These are phyloP conservation scores for Camelina sativa DNA, from an alignment of 345 rosid genomes.

Conservation along the genomic window DNA sequence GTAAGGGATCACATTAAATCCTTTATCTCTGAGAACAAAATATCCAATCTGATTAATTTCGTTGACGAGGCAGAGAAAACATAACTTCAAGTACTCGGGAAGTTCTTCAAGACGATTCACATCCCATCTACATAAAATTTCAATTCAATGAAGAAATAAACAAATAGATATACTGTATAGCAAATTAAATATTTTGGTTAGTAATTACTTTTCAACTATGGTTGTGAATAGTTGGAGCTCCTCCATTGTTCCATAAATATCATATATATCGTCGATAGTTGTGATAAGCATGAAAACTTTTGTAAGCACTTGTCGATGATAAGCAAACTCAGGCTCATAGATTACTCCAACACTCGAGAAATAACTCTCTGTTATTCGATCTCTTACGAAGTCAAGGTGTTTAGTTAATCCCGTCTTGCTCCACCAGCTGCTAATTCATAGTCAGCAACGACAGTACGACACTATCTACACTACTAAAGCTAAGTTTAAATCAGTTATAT, in stretches of 20 bases:
- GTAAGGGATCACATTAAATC: constrained; percentile 41
- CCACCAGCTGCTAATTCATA: constrained; percentile 50
- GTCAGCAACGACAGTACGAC: no score
- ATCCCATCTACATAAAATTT: constrained; percentile 49
- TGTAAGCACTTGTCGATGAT: constrained; percentile 30
- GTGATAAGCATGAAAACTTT: constrained; percentile 38
- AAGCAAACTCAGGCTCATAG: constrained; percentile 33
- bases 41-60: constrained; percentile 45
- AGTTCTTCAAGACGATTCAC: constrained; percentile 45
- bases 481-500: no score
- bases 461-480: no score
- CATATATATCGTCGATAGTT: constrained; percentile 51
- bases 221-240: constrained; percentile 49
- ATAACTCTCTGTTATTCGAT: constrained; percentile 40
- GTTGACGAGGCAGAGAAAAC: constrained; percentile 47
- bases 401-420: constrained; percentile 30
- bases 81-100: constrained; percentile 56
- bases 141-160: neutral
- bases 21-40: constrained; percentile 44
- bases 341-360: constrained; percentile 39
- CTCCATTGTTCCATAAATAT: constrained; percentile 50
- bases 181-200: no score
- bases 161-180: neutral
- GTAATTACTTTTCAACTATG: constrained; percentile 33
- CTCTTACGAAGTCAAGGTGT: constrained; percentile 37